Base-by-base conservation (phyloP, 352 stramenopile genomes). In the Phytophthora macrochlamydospora region DNA sequence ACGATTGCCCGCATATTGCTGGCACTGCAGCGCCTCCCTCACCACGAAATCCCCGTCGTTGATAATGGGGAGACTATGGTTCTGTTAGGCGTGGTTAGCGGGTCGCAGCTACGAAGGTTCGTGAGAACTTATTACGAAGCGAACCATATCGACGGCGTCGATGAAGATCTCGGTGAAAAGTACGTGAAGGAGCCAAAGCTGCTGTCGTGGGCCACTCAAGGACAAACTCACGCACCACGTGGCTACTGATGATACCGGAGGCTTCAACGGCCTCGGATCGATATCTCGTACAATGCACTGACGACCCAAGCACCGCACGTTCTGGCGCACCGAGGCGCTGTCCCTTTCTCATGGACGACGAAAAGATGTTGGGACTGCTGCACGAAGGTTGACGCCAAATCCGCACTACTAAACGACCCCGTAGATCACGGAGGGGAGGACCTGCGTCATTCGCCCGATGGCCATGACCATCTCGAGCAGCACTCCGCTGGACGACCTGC, bases 301-400 rank as follows among this genome's bases (percentile, higher is more conserved):
- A 71, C 83, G 33, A 73, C 61, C 8, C 57, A 73, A 42, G 68
- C 59, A 33, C 52, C 54, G 2, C 61, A 69, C 24, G 33, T 56
- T 35, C 32, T 7, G 59, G 60, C n/a, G 42, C 18, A 44, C 57
- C 50, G 53, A 29, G 68, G 44, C 3, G 61, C 59, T 12, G 42
- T 93, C n/a, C 87, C 87, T 44, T 93, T 94, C 61, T 94, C 29
- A 88, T 94, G 83, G 83, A 96, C 51, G 88, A 94, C 65, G 73
- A 81, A 0, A 87, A 91, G 40, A 94, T 96, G 86, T 68, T 93
- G 8, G 67, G 66, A 31, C 63, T 96, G 13, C 69, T 96, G 51
- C 92, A 85, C 35, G 76, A 92, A 63, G 71, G 70, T n/a, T 94
- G 73, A 78, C 6, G 7, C 54, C 12, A 96, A 96, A 73, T 66